phyloP scores from a whole-genome alignment of 2,329 filamentous ascomycete species.

The Colletotrichum sojae region DNA sequence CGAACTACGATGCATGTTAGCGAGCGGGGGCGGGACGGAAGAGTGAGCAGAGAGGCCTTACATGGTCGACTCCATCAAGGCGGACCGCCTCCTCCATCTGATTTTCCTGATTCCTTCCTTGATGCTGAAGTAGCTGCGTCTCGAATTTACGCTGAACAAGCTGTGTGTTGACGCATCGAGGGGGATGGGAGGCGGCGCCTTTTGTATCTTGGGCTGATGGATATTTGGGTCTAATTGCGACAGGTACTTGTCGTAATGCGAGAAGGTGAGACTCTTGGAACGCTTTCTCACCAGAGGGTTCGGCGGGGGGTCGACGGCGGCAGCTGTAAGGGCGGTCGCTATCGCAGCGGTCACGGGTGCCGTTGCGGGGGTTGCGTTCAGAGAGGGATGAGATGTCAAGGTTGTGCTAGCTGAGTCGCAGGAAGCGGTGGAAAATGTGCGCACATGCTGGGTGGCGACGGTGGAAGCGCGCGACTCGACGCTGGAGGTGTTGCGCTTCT shows the following conservation, averaged over 20 bases:
- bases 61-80: conserved; percentile 52
- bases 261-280: conserved; percentile 61
- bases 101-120: conserved; percentile 62
- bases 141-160: conserved; percentile 61
- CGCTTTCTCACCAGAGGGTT: conserved; percentile 35
- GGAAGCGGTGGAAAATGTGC: conserved; percentile 60
- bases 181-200: conserved; percentile 48
- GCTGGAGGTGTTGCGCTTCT: conserved; percentile 55
- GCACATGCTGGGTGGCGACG: conserved; percentile 57
- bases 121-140: conserved; percentile 61
- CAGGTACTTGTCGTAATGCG: conserved; percentile 67
- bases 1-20: conserved; percentile 55
- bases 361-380: conserved; percentile 47
- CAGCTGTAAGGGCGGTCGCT: not conserved
- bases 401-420: conserved; percentile 56
- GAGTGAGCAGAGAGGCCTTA: conserved; percentile 41
- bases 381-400: conserved; percentile 60
- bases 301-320: conserved; percentile 43
- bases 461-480: conserved; percentile 59
- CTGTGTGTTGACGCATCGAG: conserved; percentile 53
- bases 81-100: conserved; percentile 57
- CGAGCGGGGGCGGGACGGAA: not conserved
- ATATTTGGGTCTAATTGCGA: conserved; percentile 59
- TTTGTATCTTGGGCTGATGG: conserved; percentile 58
- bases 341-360: not conserved